These are phyloP conservation scores for Euclidium syriacum DNA, from an alignment of 345 rosid species.

Conservation along the genomic window DNA sequence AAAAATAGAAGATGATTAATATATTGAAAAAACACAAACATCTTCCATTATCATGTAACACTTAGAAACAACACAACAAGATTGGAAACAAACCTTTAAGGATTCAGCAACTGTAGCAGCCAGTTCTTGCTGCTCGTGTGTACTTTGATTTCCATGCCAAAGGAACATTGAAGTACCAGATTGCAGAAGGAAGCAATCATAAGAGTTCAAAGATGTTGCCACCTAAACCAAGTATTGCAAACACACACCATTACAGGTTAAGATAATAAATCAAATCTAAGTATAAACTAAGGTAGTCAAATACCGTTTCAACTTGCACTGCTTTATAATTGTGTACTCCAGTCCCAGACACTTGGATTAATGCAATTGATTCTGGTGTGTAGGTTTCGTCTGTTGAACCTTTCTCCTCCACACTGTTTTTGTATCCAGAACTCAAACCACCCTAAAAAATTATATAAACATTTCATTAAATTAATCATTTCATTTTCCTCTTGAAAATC, in stretches of 20 bases:
- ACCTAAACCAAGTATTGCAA: slow-evolving; percentile 40
- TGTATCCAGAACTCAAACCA: slow-evolving; percentile 89
- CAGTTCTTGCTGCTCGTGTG: slow-evolving; percentile 83
- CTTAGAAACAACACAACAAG: not conserved
- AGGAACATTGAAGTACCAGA: slow-evolving; percentile 81
- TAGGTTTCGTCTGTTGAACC: slow-evolving; percentile 67
- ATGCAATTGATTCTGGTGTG: slow-evolving; percentile 63
- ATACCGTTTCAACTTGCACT: slow-evolving; percentile 87
- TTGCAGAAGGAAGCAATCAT: slow-evolving; percentile 93
- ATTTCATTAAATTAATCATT: slow-evolving; percentile 24
- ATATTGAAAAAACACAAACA: not conserved
- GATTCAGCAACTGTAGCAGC: slow-evolving; percentile 81
- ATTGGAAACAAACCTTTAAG: slow-evolving; percentile 54
- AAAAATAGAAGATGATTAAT: slow-evolving; percentile 1
- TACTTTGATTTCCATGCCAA: slow-evolving; percentile 97
- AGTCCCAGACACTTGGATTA: slow-evolving; percentile 78
- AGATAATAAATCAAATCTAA: not conserved
- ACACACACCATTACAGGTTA: not conserved
- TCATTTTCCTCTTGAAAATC: not conserved
- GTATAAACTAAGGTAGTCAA: slow-evolving; percentile 23
- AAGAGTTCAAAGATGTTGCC: slow-evolving; percentile 79
- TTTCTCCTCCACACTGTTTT: slow-evolving; percentile 50
- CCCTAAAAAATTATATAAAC: slow-evolving; percentile 49
- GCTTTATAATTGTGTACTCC: slow-evolving; percentile 63
- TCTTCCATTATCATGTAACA: not conserved